A percentile compares a stretch with the other conserved stretches of the same genome.
phyloP scores from a whole-genome alignment of 2,329 filamentous ascomycete genomes.

The Hymenoscyphus occultus region DNA sequence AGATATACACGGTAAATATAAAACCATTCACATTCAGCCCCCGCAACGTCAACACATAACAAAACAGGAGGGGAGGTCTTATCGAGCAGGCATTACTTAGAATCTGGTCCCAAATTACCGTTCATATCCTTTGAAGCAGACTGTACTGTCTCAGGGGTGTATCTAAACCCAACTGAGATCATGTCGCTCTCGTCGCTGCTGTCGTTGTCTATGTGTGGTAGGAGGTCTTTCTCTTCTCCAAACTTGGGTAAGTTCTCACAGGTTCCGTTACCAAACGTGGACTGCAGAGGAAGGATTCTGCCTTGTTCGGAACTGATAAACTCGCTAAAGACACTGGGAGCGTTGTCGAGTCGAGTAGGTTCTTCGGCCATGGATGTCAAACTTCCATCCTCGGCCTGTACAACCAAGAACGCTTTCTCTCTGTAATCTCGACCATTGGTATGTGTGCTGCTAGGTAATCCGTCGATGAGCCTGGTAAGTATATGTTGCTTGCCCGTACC shows the following conservation, averaged over 20 bases:
- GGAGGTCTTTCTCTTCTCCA: slow-evolving; percentile 26
- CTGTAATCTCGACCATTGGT: slow-evolving; percentile 22
- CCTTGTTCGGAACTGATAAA: slow-evolving; percentile 25
- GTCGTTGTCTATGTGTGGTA: slow-evolving; percentile 32
- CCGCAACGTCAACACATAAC: not conserved
- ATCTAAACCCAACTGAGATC: slow-evolving; percentile 33
- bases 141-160: slow-evolving; percentile 28
- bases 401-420: slow-evolving; percentile 26
- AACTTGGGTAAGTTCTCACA: slow-evolving; percentile 18
- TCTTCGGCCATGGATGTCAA: slow-evolving; percentile 28
- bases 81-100: slow-evolving; percentile 22
- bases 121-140: slow-evolving; percentile 25
- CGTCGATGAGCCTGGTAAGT: slow-evolving; percentile 19
- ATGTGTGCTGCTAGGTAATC: slow-evolving; percentile 18
- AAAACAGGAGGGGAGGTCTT: not conserved
- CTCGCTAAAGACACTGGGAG: slow-evolving; percentile 25
- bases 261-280: slow-evolving; percentile 7
- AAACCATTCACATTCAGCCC: not conserved
- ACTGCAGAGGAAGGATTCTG: not conserved
- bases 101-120: slow-evolving; percentile 28
- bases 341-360: slow-evolving; percentile 27
- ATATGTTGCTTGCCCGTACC: slow-evolving; percentile 24
- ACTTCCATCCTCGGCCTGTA: slow-evolving; percentile 25
- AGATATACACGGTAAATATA: not conserved
- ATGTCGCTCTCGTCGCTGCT: slow-evolving; percentile 25